phyloP scores from a whole-genome alignment of 768 basidiomycete species.

The Chlorophyllum brunneum region DNA sequence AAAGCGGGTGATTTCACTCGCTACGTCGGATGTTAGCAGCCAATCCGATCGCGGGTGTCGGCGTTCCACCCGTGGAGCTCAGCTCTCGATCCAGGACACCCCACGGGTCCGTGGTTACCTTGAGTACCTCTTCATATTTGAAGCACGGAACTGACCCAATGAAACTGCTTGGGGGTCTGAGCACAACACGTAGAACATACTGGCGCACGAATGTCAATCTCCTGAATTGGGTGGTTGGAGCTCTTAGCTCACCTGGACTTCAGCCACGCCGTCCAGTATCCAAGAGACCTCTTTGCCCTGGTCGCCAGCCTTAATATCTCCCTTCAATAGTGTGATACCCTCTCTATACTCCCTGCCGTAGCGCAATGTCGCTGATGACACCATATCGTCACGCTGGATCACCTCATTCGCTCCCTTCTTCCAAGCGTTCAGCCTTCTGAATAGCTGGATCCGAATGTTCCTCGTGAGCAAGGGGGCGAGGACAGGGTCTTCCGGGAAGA shows the following conservation, averaged over 20 bases:
- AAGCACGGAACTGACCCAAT: constrained; percentile 31
- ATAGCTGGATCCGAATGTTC: constrained; percentile 30
- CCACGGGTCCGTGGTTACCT: constrained; percentile 37
- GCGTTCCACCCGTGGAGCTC: constrained; percentile 30
- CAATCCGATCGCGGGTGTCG: constrained; percentile 38
- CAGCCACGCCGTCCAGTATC: constrained; percentile 26
- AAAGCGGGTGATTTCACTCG: background rate
- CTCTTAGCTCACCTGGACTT: constrained; percentile 22
- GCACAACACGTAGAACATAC: constrained; percentile 34
- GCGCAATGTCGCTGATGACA: constrained; percentile 20
- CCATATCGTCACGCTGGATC: constrained; percentile 24
- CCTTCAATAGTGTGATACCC: constrained; percentile 29
- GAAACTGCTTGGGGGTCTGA: constrained; percentile 27
- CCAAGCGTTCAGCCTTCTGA: constrained; percentile 31
- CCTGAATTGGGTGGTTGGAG: background rate
- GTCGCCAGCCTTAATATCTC: constrained; percentile 32
- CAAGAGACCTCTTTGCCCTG: constrained; percentile 34
- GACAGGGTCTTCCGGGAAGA: constrained; percentile 32
- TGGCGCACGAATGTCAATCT: constrained; percentile 14
- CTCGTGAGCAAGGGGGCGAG: constrained; percentile 31
- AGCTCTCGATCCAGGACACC: constrained; percentile 34
- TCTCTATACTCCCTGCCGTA: constrained; percentile 30
- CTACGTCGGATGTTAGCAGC: constrained; percentile 16
- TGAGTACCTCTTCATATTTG: constrained; percentile 30
- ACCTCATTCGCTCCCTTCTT: constrained; percentile 19